Conservation (phyloP, 306 rosid genomes). For the Prunus padus region DNA sequence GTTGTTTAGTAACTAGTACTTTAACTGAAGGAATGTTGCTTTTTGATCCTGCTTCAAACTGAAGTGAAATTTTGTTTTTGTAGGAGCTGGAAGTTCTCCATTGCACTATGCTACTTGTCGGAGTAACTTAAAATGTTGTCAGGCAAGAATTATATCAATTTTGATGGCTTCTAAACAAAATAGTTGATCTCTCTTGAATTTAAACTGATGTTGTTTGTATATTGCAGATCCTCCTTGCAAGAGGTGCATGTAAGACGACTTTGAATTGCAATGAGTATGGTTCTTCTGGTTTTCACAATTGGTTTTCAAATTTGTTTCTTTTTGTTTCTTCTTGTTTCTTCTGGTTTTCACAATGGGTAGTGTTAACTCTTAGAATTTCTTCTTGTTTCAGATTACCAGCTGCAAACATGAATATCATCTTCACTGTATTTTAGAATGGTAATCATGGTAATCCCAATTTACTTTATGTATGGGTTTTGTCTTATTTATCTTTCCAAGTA, state of each 20-base stretch:
- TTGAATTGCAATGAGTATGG: conserved; percentile 92
- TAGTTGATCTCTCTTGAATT: conserved; percentile 20
- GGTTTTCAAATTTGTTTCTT: too few species aligned
- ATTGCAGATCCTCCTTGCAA: conserved; percentile 76
- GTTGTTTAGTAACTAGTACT: conserved; percentile 3
- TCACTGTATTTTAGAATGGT: conserved; percentile 94
- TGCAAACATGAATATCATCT: conserved; percentile 97
- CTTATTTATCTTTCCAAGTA: too few species aligned
- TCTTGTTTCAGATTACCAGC: conserved; percentile 63
- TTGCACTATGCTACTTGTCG: conserved; percentile 99
- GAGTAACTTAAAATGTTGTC: conserved; percentile 92
- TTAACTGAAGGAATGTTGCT: conserved; percentile 18
- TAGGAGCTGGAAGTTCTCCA: conserved; percentile 98
- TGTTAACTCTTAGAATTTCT: conserved; percentile 8
- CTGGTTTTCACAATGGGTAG: too few species aligned
- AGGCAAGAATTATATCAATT: conserved; percentile 53
- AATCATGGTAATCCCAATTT: conserved; percentile 58
- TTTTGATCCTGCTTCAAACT: conserved; percentile 17
- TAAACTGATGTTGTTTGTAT: conserved; percentile 21
- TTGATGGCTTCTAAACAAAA: conserved; percentile 15
- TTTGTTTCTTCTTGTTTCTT: too few species aligned
- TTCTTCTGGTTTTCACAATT: conserved; percentile 6
- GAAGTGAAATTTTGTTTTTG: conserved; percentile 13
- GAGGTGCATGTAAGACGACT: conserved; percentile 73
- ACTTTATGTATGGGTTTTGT: too few species aligned